A percentile compares a stretch with the other conserved stretches of the same genome.
phyloP scores from a whole-genome alignment of 441 rosid species.

The Lepidium campestre region DNA sequence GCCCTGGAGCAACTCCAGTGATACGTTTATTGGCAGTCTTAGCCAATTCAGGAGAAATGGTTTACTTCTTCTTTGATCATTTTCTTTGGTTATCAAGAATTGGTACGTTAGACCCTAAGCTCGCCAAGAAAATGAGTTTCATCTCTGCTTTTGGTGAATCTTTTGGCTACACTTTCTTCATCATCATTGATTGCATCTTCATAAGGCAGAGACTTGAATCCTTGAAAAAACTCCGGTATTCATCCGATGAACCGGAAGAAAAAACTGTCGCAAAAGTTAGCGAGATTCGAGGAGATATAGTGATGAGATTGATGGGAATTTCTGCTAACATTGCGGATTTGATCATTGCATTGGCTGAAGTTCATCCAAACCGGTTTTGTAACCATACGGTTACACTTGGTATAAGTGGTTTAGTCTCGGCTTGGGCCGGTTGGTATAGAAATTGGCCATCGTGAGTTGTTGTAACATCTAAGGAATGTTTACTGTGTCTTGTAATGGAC shows the following conservation, averaged over 20 bases:
- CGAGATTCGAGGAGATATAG: constrained; percentile 57
- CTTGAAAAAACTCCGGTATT: constrained; percentile 35
- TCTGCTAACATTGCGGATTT: constrained; percentile 85
- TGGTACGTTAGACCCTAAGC: constrained; percentile 58
- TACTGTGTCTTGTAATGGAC: neutral
- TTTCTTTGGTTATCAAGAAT: constrained; percentile 90
- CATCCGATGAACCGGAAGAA: constrained; percentile 19
- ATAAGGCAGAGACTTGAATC: constrained; percentile 42
- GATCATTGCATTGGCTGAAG: constrained; percentile 70
- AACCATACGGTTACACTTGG: constrained; percentile 67
- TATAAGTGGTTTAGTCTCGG: constrained; percentile 85
- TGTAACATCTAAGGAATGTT: neutral
- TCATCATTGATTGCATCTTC: constrained; percentile 53
- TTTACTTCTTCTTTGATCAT: constrained; percentile 90
- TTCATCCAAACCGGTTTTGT: constrained; percentile 83
- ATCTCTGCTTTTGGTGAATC: constrained; percentile 93
- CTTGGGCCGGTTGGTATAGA: constrained; percentile 96
- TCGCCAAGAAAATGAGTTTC: constrained; percentile 78
- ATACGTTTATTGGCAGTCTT: constrained; percentile 52
- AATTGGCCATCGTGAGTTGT: constrained; percentile 72
- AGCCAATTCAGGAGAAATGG: constrained; percentile 92
- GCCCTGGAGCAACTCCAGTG: constrained; percentile 49
- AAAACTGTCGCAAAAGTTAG: constrained; percentile 24
- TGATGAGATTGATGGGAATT: constrained; percentile 82
- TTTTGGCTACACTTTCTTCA: constrained; percentile 77